These are phyloP conservation scores for Arabidopsis hybrid DNA, from an alignment of 441 rosid genomes.

Conservation along the genomic window DNA sequence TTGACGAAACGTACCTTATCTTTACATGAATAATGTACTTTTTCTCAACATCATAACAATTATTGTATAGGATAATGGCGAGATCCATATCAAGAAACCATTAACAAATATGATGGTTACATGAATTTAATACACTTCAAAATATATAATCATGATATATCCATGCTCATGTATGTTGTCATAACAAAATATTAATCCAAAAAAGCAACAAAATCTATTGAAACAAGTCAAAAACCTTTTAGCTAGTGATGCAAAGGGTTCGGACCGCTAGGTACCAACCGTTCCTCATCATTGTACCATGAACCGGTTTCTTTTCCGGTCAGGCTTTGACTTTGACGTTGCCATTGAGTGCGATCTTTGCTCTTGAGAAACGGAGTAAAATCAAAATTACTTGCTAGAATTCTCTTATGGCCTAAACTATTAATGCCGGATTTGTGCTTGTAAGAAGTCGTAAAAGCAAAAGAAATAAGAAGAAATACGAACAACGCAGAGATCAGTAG, in stretches of 20 bases:
- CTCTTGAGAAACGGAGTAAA: slow-evolving; percentile 57
- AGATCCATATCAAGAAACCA: slow-evolving; percentile 30
- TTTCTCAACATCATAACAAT: slow-evolving; percentile 5
- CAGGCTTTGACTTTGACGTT: slow-evolving; percentile 37
- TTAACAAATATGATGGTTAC: slow-evolving; percentile 38
- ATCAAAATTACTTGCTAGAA: slow-evolving; percentile 54
- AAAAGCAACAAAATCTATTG: slow-evolving; percentile 22
- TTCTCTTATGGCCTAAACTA: slow-evolving; percentile 44
- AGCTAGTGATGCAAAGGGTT: slow-evolving; percentile 85
- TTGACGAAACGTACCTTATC: slow-evolving; percentile 11
- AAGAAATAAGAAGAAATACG: slow-evolving; percentile 40
- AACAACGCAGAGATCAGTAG: slow-evolving; percentile 31
- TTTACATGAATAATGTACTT: slow-evolving; percentile 3
- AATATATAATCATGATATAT: slow-evolving; percentile 32
- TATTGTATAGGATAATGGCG: background rate
- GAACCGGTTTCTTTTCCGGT: slow-evolving; percentile 47
- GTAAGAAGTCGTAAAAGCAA: slow-evolving; percentile 30
- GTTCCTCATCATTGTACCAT: slow-evolving; percentile 56
- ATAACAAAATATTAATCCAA: slow-evolving; percentile 25
- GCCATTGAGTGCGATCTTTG: slow-evolving; percentile 30
- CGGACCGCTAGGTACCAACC: slow-evolving; percentile 86
- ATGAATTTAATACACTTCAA: slow-evolving; percentile 34
- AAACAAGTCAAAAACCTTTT: slow-evolving; percentile 43
- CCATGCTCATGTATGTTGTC: slow-evolving; percentile 24
- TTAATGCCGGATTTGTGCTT: slow-evolving; percentile 22